These are phyloP conservation scores for Aspergillus sp. DNA, from an alignment of 2,329 filamentous ascomycete genomes.

Conservation along the genomic window DNA sequence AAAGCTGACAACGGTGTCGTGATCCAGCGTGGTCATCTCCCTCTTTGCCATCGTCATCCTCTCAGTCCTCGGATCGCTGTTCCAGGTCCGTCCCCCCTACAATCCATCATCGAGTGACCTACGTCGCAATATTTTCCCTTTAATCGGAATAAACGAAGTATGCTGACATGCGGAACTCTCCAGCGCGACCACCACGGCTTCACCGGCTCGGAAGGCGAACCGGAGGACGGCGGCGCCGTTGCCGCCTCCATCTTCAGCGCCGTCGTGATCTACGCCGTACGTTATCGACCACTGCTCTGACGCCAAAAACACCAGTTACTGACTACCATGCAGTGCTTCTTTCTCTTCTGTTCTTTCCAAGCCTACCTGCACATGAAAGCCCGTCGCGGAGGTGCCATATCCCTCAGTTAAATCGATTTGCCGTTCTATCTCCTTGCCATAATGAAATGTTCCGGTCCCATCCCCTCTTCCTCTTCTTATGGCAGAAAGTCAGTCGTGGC, in stretches of 20 bases:
- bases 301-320: slow-evolving; percentile 15
- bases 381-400: slow-evolving; percentile 79
- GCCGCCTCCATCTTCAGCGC: slow-evolving; percentile 83
- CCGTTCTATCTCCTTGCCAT: slow-evolving; percentile 16
- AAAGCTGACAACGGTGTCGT: slow-evolving; percentile 10
- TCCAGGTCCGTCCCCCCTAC: slow-evolving; percentile 55
- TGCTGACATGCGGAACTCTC: not conserved
- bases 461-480: not conserved
- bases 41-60: slow-evolving; percentile 65
- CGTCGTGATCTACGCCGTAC: slow-evolving; percentile 83
- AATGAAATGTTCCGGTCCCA: slow-evolving; percentile 2
- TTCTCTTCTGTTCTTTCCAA: slow-evolving; percentile 88
- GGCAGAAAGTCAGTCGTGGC: not conserved
- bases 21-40: slow-evolving; percentile 66
- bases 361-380: slow-evolving; percentile 82
- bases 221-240: slow-evolving; percentile 71
- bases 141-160: not conserved
- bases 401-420: slow-evolving; percentile 54
- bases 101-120: not conserved
- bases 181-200: slow-evolving; percentile 75
- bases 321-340: slow-evolving; percentile 53
- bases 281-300: slow-evolving; percentile 47
- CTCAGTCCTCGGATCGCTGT: slow-evolving; percentile 68
- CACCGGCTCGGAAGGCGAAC: slow-evolving; percentile 70
- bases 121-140: not conserved